Evolutionary conservation across 2,329 filamentous ascomycete species (phyloP), one percentile per base, ranked within the genome.

Genomic region (Alternaria ethzedia): DNA sequence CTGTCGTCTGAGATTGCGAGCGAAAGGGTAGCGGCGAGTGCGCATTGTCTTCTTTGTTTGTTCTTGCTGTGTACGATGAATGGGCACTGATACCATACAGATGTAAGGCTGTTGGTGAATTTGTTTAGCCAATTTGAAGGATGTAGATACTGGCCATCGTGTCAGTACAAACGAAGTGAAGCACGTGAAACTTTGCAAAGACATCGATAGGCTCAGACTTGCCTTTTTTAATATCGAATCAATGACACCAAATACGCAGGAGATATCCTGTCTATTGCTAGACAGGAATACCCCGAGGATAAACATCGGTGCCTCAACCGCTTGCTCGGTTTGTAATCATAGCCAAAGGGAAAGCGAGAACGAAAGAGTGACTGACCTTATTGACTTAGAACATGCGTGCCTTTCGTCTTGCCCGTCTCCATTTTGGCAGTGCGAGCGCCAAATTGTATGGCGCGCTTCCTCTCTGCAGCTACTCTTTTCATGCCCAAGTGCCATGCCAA

Each of bases 391-490:
- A 80, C 61, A 15, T 83, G 78, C 1, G 83, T 85, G 21, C 84
- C 84, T 66, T 84, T 85, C 0, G 79, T 82, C 64, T 79, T 83
- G 9, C 82, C 81, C 2, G 78, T 82, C 59, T 84, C 82, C 84
- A 86, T 86, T 70, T 76, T 78, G 3, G 76, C 76, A 7, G 76
- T 78, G 11, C 77, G 73, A 12, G 75, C 63, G 10, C 83, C 90
- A 77, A 82, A 79, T 44, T 79, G 77, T 12, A 94, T 91, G 17
- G 95, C 95, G 75, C 94, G 86, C 82, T 99, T 99, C 85, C 96
- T 97, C 80, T 98, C 94, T n/a, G 82, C 82, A 5, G 95, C 90
- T 2, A 94, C 92, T 6, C 80, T 82, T 3, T 78, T 78, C 87
- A 98, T 90, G 4, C 90, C 91, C 36, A 97, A 80, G 28, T 88